Evolutionary conservation across 2,329 filamentous ascomycete species (phyloP), one percentile per base, ranked within the genome.

Genomic region (Didymella keratinophila): DNA sequence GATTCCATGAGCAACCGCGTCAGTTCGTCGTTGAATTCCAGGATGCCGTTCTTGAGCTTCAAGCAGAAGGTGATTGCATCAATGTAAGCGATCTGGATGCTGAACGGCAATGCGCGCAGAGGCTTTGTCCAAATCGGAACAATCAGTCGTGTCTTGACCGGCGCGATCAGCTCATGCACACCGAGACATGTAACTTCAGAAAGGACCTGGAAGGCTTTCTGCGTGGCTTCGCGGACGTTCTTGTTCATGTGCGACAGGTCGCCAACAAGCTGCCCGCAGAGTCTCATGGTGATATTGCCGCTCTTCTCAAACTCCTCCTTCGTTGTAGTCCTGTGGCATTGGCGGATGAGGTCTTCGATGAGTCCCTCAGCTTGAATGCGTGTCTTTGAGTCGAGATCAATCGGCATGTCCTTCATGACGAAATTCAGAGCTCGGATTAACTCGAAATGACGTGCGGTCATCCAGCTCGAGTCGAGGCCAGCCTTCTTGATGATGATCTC

Each of bases 381-480:
- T 2, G 95, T 97, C 71, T 90, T 93, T 56, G 96, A 93, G 1
- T 96, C 94, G 1, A 99, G 84, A 74, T 99, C 95, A 54, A 91
- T 86, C 0, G 96, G 95, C 85, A 97, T 97, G 73, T 99, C 95
- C 79, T 99, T 99, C 80, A 99, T 92, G 64, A 99, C 93, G 77
- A 96, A 97, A 79, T 97, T 89, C 54, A 99, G 82, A n/a, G 93
- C 92, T 50, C 92, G 88, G 58, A 95, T 89, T 67, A 97, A 93
- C 58, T 98, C 93, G 52, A 90, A 86, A 72, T 97, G 93, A 67
- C 92, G 90, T 12, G 89, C 86, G 20, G 87, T 83, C 32, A 99
- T 83, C 92, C 95, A 99, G 1, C 81, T 75, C 69, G 96, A 91
- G 41, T 92, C 92, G 45, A 99, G 83, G 52, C 94, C 88, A 54